Conservation (phyloP, 768 basidiomycete genomes). For the Suillus placidus region DNA sequence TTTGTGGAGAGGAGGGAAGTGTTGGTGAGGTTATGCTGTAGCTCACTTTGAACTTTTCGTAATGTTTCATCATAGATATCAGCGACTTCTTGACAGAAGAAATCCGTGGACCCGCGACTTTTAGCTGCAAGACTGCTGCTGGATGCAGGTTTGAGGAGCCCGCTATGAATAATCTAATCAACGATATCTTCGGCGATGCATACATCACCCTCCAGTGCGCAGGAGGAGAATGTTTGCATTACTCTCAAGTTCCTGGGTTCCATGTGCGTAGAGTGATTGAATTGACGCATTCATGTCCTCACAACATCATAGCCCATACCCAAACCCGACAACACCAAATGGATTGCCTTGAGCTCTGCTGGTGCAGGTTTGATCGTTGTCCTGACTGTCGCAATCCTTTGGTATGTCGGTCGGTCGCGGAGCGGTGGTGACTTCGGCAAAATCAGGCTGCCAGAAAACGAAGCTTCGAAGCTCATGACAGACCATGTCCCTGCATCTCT, state of each 20-base stretch:
- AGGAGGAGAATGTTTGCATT: constrained; percentile 93
- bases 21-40: constrained; percentile 63
- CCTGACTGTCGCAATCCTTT: constrained; percentile 71
- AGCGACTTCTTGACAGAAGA: constrained; percentile 88
- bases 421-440: constrained; percentile 66
- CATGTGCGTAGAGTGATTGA: constrained; percentile 41
- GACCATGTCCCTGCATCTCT: constrained; percentile 94
- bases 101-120: constrained; percentile 88
- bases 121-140: constrained; percentile 70
- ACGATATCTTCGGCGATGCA: constrained; percentile 89
- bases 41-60: background rate
- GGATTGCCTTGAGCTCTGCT: constrained; percentile 85
- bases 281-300: background rate
- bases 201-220: constrained; percentile 87
- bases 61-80: constrained; percentile 62
- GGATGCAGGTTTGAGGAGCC: constrained; percentile 94
- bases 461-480: constrained; percentile 83
- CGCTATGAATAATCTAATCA: constrained; percentile 94
- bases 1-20: constrained; percentile 95
- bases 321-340: constrained; percentile 79
- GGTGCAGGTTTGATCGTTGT: constrained; percentile 78
- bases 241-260: constrained; percentile 94
- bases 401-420: constrained; percentile 80
- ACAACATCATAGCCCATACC: constrained; percentile 56
- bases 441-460: constrained; percentile 79